Percentiles rank a stretch among this genome's conserved stretches.
Evolutionary conservation across 768 basidiomycete genomes (phyloP).

Genomic region (Tricholoma sp.): DNA sequence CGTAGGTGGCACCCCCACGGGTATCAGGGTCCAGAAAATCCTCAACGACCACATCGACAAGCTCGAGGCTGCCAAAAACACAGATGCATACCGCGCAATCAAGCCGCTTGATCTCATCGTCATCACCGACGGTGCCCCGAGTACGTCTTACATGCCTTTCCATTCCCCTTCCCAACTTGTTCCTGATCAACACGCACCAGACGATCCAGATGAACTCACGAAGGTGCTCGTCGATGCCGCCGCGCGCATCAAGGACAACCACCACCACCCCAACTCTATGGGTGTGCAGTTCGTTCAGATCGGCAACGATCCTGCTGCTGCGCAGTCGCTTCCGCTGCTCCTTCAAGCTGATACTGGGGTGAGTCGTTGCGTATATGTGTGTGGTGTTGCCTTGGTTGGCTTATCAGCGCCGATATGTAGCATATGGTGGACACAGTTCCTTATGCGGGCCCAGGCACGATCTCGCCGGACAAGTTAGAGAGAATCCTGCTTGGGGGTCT

Average conservation of each 20-base stretch:
- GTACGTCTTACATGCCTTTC: background rate
- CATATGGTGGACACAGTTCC: background rate
- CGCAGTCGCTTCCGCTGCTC: background rate
- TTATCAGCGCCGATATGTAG: background rate
- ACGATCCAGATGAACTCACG: conserved; percentile 1
- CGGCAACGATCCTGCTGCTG: conserved; percentile 14
- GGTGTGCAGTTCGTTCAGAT: conserved; percentile 30
- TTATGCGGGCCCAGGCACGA: background rate
- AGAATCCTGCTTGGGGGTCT: background rate
- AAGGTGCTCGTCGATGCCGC: conserved; percentile 18
- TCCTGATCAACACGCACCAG: background rate
- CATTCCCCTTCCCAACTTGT: no score
- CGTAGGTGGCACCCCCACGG: conserved; percentile 1
- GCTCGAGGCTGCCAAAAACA: conserved; percentile 2
- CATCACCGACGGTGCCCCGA: conserved; percentile 8
- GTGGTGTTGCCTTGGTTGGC: no score
- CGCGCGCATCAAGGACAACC: conserved; percentile 13
- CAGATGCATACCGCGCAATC: background rate
- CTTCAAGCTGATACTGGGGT: background rate
- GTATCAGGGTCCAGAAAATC: background rate
- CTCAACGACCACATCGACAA: conserved; percentile 1
- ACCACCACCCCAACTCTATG: conserved; percentile 28
- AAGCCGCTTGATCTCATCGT: conserved; percentile 8
- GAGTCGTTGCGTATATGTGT: background rate
- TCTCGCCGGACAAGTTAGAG: background rate